Conservation (phyloP, 805 yeast species). For the Saturnispora serradocipensis region DNA sequence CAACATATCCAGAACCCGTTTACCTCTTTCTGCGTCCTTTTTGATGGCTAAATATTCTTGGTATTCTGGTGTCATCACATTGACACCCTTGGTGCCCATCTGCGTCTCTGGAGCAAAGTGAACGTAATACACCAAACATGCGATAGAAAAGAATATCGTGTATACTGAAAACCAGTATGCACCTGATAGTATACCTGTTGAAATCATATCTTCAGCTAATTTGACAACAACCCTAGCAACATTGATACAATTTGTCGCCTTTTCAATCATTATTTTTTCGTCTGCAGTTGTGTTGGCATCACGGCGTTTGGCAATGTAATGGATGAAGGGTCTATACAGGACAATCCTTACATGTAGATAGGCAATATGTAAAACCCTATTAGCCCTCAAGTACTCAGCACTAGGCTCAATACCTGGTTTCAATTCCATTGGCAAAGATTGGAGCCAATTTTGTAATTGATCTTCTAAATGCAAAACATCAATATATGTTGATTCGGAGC, state of each 20-base stretch:
- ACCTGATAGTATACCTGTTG: constrained; percentile 62
- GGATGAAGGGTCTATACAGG: constrained; percentile 81
- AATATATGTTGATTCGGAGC: constrained; percentile 14
- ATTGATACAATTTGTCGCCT: constrained; percentile 76
- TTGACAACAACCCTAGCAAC: constrained; percentile 78
- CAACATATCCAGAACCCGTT: constrained; percentile 57
- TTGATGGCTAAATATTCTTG: constrained; percentile 50
- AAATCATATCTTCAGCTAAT: constrained; percentile 71
- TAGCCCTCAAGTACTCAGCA: constrained; percentile 58
- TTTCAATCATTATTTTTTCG: constrained; percentile 47
- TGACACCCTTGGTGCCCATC: constrained; percentile 2
- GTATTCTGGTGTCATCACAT: constrained; percentile 31
- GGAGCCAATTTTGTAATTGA: constrained; percentile 65
- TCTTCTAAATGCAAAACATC: constrained; percentile 55
- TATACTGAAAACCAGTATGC: constrained; percentile 90
- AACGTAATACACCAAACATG: constrained; percentile 73
- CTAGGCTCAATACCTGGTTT: constrained; percentile 67
- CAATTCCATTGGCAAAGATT: constrained; percentile 58
- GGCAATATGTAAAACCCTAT: constrained; percentile 61
- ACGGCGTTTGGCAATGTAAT: constrained; percentile 50
- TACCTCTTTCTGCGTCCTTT: constrained; percentile 75
- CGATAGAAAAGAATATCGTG: constrained; percentile 81
- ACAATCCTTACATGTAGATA: constrained; percentile 72
- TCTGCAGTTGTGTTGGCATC: constrained; percentile 34
- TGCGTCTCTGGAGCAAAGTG: constrained; percentile 37